Base-by-base conservation (phyloP, 2,329 filamentous ascomycete genomes). In the Penicillium sp. region DNA sequence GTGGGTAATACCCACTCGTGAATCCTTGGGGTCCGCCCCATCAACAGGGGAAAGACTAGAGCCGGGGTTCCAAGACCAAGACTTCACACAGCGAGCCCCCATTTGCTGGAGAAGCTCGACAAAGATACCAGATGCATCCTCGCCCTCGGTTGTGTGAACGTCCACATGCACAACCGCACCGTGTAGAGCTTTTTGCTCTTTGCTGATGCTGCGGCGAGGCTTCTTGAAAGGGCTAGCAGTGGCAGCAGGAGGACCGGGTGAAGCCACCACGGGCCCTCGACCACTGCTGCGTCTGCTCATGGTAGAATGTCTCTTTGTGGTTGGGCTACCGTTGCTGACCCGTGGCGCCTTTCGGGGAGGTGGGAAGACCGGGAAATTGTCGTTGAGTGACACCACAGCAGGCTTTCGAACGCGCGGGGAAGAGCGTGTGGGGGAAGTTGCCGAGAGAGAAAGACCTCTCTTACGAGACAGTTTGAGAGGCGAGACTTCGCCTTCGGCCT, bases 91-190 rank as follows among this genome's bases (percentile, higher is more conserved):
- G 43, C 84, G 83, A 18, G 92, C 92, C 10, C 92, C 92, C 84
- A 96, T 92, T 65, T 90, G 85, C 8, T 80, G 83, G 21, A 96
- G 81, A 6, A 95, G 80, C 62, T 92, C 88, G 14, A 90, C 81
- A 68, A 95, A 96, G 53, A 94, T 84, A n/a, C 82, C 82, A 65
- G 88, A 90, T 7, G 89, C 89, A 72, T 94, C 89, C 22, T 86
- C 87, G 5, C 91, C 91, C 65, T 94, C 89, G 8, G 84, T 88
- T 0, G 89, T 92, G 67, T 90, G 85, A 2, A 95, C 90, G 70
- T 96, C 91, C 2, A 94, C 89, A 67, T 87, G 91, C 4, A 94
- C 88, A 3, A 91, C 83, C 14, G 86, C 88, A 1, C 90, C 91
- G 18, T 82, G 80, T 3, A 93, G 79, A 3, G 89, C 68, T 11